Conservation (phyloP, 2,329 filamentous ascomycete genomes). For the Ophiobolus disseminans region DNA sequence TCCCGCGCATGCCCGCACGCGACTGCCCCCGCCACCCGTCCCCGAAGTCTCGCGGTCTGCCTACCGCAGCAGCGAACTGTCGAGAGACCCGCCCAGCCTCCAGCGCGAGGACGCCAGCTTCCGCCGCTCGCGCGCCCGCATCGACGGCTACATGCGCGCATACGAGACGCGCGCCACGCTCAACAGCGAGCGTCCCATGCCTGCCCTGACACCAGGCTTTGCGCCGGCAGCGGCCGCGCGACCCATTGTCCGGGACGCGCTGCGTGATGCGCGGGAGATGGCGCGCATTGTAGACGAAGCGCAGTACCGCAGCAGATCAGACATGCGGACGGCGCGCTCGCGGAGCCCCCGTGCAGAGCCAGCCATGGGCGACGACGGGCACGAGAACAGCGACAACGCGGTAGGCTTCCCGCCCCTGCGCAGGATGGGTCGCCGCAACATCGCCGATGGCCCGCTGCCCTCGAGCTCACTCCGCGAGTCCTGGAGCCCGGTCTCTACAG, state of each 20-base stretch:
- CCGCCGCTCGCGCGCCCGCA: conserved; percentile 16
- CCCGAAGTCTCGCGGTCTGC: conserved; percentile 38
- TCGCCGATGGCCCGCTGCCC: conserved; percentile 46
- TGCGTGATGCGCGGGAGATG: conserved; percentile 9
- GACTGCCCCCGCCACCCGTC: conserved; percentile 41
- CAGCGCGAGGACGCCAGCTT: conserved; percentile 21
- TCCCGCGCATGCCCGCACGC: conserved; percentile 28
- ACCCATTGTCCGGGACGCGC: conserved; percentile 4
- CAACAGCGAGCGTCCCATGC: conserved; percentile 26
- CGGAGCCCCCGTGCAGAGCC: conserved; percentile 16
- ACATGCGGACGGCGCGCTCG: conserved; percentile 18
- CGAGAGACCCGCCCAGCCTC: conserved; percentile 19
- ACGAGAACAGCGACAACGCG: conserved; percentile 33
- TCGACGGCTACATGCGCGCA: conserved; percentile 21
- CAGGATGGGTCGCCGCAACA: conserved; percentile 48
- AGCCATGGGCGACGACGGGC: conserved; percentile 23
- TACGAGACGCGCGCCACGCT: conserved; percentile 16
- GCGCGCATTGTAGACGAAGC: conserved; percentile 9
- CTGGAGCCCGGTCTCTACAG: conserved; percentile 43
- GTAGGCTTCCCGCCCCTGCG: conserved; percentile 47
- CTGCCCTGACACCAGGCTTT: conserved; percentile 45
- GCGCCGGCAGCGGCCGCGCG: conserved; percentile 38
- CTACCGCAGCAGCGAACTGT: conserved; percentile 22
- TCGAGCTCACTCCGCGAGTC: conserved; percentile 48
- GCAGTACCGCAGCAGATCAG: conserved; percentile 15